Conservation (phyloP, 495 filamentous ascomycete species). For the Podospora pseudocomata region DNA sequence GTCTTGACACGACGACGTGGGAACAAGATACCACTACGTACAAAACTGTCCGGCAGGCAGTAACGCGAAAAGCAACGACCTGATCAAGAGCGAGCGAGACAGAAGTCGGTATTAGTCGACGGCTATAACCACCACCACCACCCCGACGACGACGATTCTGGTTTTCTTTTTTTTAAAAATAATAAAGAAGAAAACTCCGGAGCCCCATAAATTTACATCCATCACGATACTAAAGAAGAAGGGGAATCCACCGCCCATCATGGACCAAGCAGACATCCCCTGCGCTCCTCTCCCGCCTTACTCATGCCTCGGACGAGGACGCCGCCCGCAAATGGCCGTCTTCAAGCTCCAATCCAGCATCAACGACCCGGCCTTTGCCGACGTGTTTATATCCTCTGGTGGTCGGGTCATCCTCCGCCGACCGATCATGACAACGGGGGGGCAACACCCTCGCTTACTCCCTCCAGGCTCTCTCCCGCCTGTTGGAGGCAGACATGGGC, state of each 20-base stretch:
- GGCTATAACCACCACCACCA: neutral
- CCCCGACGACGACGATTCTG: neutral
- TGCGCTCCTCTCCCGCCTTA: slow-evolving; percentile 54
- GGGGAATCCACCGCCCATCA: slow-evolving; percentile 18
- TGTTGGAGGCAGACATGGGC: slow-evolving; percentile 94
- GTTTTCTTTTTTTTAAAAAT: neutral
- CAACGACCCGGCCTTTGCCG: slow-evolving; percentile 93
- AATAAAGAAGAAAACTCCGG: too few relatives aligned
- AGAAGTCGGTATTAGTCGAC: neutral
- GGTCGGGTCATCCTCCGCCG: slow-evolving; percentile 76
- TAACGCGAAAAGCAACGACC: neutral
- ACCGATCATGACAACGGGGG: slow-evolving; percentile 72
- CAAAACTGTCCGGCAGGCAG: neutral
- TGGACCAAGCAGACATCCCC: slow-evolving; percentile 55
- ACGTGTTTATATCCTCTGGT: slow-evolving; percentile 88
- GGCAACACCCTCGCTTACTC: slow-evolving; percentile 97
- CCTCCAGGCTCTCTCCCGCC: slow-evolving; percentile 75
- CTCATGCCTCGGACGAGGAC: slow-evolving; percentile 64
- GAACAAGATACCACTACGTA: too few relatives aligned
- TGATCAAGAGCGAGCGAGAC: neutral
- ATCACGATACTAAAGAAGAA: neutral
- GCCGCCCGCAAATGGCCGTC: slow-evolving; percentile 93
- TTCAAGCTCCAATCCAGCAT: slow-evolving; percentile 95
- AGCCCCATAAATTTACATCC: neutral
- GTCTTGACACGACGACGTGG: neutral